Percentiles rank a stretch among this genome's conserved stretches.
Conservation (phyloP, 2,329 filamentous ascomycete genomes). For the Microsporum canis region DNA sequence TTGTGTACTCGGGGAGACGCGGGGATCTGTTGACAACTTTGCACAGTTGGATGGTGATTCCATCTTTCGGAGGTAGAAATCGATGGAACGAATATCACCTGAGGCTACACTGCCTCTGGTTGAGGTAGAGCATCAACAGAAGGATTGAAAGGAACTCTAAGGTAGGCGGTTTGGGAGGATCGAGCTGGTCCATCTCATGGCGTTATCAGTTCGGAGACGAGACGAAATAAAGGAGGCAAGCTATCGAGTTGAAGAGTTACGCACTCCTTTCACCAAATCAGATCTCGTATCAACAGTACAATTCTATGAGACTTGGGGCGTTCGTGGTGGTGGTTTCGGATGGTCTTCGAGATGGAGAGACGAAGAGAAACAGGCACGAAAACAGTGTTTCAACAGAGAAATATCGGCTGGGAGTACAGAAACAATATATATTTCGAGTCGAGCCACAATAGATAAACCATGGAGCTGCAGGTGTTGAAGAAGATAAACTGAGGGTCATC, state of each 20-base stretch:
- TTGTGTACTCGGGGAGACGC: not conserved
- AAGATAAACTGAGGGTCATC: not conserved
- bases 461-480: not conserved
- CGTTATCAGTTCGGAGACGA: not conserved
- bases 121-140: not conserved
- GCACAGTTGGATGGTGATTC: not conserved
- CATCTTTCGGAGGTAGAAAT: not conserved
- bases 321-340: not conserved
- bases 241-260: not conserved
- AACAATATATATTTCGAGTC: not conserved
- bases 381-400: not conserved
- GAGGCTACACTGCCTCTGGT: not conserved
- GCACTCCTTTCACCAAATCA: not conserved
- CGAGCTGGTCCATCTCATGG: not conserved
- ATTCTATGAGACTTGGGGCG: not conserved
- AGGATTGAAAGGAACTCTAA: not conserved
- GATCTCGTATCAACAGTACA: not conserved
- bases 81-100: not conserved
- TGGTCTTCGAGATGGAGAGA: not conserved
- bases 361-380: not conserved
- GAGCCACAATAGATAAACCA: not conserved
- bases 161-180: not conserved
- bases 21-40: not conserved
- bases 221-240: not conserved
- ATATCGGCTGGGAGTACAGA: not conserved